Conservation (phyloP, 2,329 filamentous ascomycete genomes). For the Penicillium sp. region DNA sequence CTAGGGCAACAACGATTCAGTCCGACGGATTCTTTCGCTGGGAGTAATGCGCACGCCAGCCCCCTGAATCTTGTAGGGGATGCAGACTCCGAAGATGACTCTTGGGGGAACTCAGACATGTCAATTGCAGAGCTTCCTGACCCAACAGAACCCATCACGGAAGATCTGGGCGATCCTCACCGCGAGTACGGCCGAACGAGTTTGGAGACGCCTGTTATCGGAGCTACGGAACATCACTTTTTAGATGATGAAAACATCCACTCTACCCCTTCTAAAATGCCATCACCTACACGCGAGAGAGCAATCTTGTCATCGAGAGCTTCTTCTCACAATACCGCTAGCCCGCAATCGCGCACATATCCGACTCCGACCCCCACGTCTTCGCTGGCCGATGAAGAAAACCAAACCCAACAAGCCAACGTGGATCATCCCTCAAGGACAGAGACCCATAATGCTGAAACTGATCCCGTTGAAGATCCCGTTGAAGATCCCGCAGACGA, state of each 20-base stretch:
- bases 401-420: conserved; percentile 14
- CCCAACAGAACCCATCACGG: conserved; percentile 15
- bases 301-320: conserved; percentile 34
- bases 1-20: conserved; percentile 10
- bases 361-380: conserved; percentile 43
- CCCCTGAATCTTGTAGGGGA: conserved; percentile 19
- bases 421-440: conserved; percentile 6
- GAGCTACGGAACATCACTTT: conserved; percentile 30
- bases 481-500: conserved; percentile 44
- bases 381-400: conserved; percentile 41
- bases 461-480: conserved; percentile 27
- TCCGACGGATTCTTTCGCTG: conserved; percentile 12
- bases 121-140: conserved; percentile 25
- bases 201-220: conserved; percentile 34
- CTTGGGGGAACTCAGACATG: conserved; percentile 25
- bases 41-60: conserved; percentile 22
- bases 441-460: conserved; percentile 11
- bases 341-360: conserved; percentile 38
- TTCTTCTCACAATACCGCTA: conserved; percentile 35
- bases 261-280: conserved; percentile 38
- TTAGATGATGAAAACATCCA: conserved; percentile 30
- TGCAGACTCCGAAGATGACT: conserved; percentile 22
- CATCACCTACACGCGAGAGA: conserved; percentile 31
- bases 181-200: conserved; percentile 26
- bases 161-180: conserved; percentile 10